phyloP scores from a whole-genome alignment of 257 asterid genomes.

The Solanum verrucosum region DNA sequence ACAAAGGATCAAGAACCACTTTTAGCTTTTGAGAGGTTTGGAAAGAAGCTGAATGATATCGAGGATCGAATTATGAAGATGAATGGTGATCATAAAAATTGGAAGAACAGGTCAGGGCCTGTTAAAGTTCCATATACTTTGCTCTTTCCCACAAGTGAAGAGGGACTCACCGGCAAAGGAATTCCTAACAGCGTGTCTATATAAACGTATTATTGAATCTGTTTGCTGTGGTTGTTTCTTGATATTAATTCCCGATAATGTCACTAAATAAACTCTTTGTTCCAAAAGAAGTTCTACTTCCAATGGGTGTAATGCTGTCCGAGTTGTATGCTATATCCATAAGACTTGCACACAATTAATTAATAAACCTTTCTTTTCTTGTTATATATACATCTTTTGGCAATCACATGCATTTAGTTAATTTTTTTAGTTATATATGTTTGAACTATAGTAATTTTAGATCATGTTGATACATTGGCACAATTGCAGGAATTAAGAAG shows the following conservation, averaged over 20 bases:
- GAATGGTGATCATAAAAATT: constrained; percentile 22
- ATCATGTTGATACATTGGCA: too few species aligned
- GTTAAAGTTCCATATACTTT: constrained; percentile 66
- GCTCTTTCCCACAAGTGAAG: constrained; percentile 42
- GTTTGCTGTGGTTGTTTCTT: background rate
- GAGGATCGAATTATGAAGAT: constrained; percentile 27
- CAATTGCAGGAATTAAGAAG: too few species aligned
- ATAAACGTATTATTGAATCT: background rate
- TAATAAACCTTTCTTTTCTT: background rate
- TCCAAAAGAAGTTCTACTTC: too few species aligned
- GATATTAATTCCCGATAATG: background rate
- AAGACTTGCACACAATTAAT: background rate
- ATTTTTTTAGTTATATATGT: too few species aligned
- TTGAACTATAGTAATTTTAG: too few species aligned
- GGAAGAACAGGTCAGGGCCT: constrained; percentile 57
- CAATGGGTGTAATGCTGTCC: too few species aligned
- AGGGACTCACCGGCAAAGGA: constrained; percentile 64
- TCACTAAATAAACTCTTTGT: background rate
- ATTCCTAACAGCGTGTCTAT: constrained; percentile 78
- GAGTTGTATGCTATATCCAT: too few species aligned
- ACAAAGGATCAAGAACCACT: constrained; percentile 42
- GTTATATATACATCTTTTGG: background rate
- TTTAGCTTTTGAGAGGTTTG: constrained; percentile 44
- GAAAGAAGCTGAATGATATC: constrained; percentile 31
- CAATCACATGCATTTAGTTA: background rate